Percentiles rank a stretch among this genome's conserved stretches.
These are phyloP conservation scores for Carallia pectinifolia DNA, from an alignment of 345 rosid species.

Conservation along the genomic window DNA sequence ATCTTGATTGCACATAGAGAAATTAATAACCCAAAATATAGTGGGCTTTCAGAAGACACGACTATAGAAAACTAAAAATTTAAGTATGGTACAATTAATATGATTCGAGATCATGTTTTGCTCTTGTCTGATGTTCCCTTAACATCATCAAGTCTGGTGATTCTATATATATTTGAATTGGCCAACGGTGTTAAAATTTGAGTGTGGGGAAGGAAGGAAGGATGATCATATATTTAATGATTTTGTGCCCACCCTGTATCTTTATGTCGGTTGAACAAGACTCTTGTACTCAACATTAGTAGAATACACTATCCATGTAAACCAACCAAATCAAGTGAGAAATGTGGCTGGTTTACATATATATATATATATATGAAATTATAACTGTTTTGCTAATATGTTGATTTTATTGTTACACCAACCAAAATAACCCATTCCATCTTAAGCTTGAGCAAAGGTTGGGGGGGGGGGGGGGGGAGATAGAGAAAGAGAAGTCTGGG, in stretches of 20 bases:
- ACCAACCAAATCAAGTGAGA: too few relatives aligned
- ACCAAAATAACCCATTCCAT: too few relatives aligned
- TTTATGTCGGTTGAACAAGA: too few relatives aligned
- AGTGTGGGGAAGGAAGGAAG: slow-evolving; percentile 14
- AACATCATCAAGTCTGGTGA: slow-evolving; percentile 18
- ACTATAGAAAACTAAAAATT: background rate
- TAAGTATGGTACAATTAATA: slow-evolving; percentile 26
- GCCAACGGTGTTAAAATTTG: slow-evolving; percentile 13
- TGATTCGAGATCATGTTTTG: slow-evolving; percentile 20
- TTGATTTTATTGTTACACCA: too few relatives aligned
- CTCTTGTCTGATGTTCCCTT: slow-evolving; percentile 37
- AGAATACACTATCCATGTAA: too few relatives aligned
- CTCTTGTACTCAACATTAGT: too few relatives aligned
- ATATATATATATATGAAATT: too few relatives aligned
- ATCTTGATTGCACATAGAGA: slow-evolving; percentile 29
- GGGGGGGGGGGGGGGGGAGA: too few relatives aligned
- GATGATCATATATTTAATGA: background rate
- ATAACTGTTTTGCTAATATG: too few relatives aligned
- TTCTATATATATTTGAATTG: slow-evolving; percentile 24
- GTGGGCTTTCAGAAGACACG: slow-evolving; percentile 33
- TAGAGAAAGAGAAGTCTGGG: too few relatives aligned
- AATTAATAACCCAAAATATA: slow-evolving; percentile 25
- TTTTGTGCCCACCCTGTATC: background rate
- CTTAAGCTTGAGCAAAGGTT: too few relatives aligned
- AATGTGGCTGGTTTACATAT: too few relatives aligned